Percentiles rank a stretch among this genome's conserved stretches.
Evolutionary conservation across 2,329 filamentous ascomycete genomes (phyloP).

Genomic region (Apiospora sp.): DNA sequence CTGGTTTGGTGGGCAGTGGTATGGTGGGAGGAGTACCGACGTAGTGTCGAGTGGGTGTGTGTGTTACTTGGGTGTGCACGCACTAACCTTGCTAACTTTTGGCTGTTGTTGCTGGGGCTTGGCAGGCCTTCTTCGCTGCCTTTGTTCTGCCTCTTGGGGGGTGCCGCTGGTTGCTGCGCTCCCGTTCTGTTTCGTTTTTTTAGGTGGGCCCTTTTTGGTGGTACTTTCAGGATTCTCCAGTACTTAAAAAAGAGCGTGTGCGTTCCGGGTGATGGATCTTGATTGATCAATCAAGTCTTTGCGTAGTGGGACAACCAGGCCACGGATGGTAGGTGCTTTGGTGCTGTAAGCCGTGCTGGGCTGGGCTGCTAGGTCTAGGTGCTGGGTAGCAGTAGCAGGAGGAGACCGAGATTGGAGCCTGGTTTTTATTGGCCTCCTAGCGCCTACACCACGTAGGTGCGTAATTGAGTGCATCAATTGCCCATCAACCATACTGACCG

Average conservation of each 20-base stretch:
- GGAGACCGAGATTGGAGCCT: neutral
- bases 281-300: conserved; percentile 13
- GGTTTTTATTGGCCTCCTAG: conserved; percentile 16
- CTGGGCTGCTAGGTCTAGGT: conserved; percentile 2
- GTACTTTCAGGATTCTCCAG: conserved; percentile 17
- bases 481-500: neutral
- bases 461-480: neutral
- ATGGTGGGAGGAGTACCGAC: neutral
- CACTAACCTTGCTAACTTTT: conserved; percentile 21
- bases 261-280: conserved; percentile 1
- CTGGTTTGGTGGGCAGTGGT: neutral
- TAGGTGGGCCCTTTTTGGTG: neutral
- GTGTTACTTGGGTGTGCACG: conserved; percentile 20
- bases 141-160: neutral
- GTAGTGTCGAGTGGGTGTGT: neutral
- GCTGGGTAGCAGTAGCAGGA: neutral
- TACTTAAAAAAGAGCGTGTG: conserved; percentile 20
- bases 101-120: conserved; percentile 5
- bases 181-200: conserved; percentile 19
- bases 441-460: neutral
- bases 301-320: neutral
- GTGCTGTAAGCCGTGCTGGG: conserved; percentile 13
- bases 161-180: conserved; percentile 9
- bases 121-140: neutral
- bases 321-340: conserved; percentile 3